phyloP scores from a whole-genome alignment of 495 filamentous ascomycete species.

The Lasiosphaeria hispida region DNA sequence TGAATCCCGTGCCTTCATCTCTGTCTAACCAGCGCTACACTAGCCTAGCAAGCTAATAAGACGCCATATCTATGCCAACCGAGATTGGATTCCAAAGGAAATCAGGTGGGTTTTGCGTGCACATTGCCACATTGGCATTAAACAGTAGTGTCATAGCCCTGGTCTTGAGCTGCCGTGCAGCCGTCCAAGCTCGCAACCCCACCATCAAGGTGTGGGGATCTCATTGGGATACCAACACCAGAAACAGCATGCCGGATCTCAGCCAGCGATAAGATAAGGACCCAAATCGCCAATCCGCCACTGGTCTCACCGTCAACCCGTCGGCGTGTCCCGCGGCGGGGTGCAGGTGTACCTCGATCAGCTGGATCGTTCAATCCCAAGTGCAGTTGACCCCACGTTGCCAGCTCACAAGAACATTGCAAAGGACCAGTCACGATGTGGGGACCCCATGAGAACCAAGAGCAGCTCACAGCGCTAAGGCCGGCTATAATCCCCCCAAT shows the following conservation, averaged over 20 bases:
- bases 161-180: too few relatives aligned
- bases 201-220: conserved; percentile 1
- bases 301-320: too few relatives aligned
- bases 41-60: too few relatives aligned
- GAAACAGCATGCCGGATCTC: conserved; percentile 1
- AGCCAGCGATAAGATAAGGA: conserved; percentile 3
- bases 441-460: neutral
- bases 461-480: too few relatives aligned
- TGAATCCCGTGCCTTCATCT: too few relatives aligned
- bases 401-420: neutral
- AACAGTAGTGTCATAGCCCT: too few relatives aligned
- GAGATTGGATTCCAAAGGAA: too few relatives aligned
- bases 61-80: too few relatives aligned
- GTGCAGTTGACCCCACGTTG: neutral
- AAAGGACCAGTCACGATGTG: conserved; percentile 1
- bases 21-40: too few relatives aligned
- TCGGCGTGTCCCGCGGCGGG: neutral
- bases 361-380: neutral
- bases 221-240: neutral
- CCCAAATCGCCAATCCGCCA: neutral
- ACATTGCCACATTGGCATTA: too few relatives aligned
- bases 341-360: neutral
- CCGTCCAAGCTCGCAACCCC: neutral
- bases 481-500: too few relatives aligned
- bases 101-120: too few relatives aligned